These are phyloP conservation scores for sunflower (Helianthus annuus) DNA, from an alignment of 129 eudicot genomes.

Conservation along the genomic window DNA sequence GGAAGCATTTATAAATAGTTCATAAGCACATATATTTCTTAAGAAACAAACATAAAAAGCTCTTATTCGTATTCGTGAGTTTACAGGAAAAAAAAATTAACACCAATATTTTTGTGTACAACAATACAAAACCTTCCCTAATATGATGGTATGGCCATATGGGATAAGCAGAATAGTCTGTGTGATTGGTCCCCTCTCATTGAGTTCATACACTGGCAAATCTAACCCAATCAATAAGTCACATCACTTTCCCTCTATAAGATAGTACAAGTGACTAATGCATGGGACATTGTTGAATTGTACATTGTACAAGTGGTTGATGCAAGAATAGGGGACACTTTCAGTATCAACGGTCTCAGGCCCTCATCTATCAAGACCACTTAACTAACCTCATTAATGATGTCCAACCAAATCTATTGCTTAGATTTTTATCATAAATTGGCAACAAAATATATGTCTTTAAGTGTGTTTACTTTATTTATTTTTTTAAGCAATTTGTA, in stretches of 20 bases:
- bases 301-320: constrained; percentile 13
- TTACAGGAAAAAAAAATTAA: no score
- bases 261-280: constrained; percentile 18
- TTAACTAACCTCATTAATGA: constrained; percentile 26
- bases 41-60: no score
- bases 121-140: no score
- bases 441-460: constrained; percentile 2
- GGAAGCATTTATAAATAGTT: no score
- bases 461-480: no score
- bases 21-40: no score
- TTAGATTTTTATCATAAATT: background rate
- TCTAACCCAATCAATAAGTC: constrained; percentile 18
- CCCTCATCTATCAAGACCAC: constrained; percentile 14
- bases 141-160: background rate
- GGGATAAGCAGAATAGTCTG: no score
- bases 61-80: no score
- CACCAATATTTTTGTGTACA: no score
- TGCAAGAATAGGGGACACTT: constrained; percentile 22
- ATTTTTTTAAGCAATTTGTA: no score
- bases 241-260: background rate
- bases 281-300: constrained; percentile 2
- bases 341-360: constrained; percentile 17
- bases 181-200: constrained; percentile 21
- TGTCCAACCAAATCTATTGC: background rate
- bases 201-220: constrained; percentile 33